Evolutionary conservation across 768 basidiomycete genomes (phyloP), one percentile per base, ranked within the genome.

Genomic region (Pisolithus albus): DNA sequence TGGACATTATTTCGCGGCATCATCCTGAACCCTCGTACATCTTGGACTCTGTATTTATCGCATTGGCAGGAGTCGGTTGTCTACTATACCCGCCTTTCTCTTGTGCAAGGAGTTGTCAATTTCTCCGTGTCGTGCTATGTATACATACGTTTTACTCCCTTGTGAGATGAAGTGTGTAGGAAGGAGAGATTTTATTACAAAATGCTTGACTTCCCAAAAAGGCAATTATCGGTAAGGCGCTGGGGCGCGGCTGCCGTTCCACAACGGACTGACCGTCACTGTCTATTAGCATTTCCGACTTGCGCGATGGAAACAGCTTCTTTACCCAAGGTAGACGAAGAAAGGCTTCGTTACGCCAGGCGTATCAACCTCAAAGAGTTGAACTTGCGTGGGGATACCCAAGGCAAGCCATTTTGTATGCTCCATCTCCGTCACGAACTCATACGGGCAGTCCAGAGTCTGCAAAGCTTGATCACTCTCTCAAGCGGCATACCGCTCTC

Each of bases 401-500:
- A 72, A 75, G 80, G 83, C 77, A 50, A 56, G 71, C 68, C 46
- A 30, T 26, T 32, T 13, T 54, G 43, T 46, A 49, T 7, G 21
- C 21, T 26, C 3, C 44, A n/a, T 26, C 41, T 5, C 30, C 9
- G 21, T 10, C 44, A 26, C 26, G 5, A 32, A 46, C 58, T 63
- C 53, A 57, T 46, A 13, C 36, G 26, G 5, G 16, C 40, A 19
- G 32, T 47, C 47, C 21, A 92, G 91, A 86, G 64, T 73, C 80
- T 9, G 73, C 79, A 19, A 92, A 83, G 64, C 76, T 93, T 21
- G 96, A 98, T 68, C 92, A 96, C 3, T 97, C 96, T 41, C 71
- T 99, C 52, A 98, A 92, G 71, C 85, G 92, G 7, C 94, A 99
- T 69, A 97, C 93, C 1, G 90, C 92, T 6, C 79, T 98, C 56